Evolutionary conservation across 106 monocot genomes (phyloP).

Genomic region (Apostasia shenzhenica): DNA sequence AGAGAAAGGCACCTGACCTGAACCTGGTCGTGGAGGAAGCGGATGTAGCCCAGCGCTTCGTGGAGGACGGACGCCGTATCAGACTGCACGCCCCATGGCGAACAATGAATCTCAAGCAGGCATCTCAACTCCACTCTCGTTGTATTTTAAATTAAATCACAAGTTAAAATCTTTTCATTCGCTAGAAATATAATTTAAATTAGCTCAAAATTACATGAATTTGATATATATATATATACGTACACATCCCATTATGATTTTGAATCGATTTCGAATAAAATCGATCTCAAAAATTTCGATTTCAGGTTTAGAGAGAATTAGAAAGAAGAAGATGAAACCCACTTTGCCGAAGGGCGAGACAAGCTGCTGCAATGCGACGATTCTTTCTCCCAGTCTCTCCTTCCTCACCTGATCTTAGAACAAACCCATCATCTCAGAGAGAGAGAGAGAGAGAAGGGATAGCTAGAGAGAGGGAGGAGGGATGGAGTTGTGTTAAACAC

Average conservation of each 20-base stretch:
- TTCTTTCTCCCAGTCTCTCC: constrained; percentile 27
- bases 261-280: neutral
- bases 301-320: neutral
- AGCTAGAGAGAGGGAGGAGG: neutral
- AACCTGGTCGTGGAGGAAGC: constrained; percentile 78
- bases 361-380: constrained; percentile 22
- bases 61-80: constrained; percentile 78
- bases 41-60: constrained; percentile 76
- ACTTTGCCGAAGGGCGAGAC: constrained; percentile 30
- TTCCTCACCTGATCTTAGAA: constrained; percentile 16
- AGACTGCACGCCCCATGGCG: constrained; percentile 35
- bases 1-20: constrained; percentile 50
- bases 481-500: neutral
- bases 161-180: too few relatives aligned
- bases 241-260: neutral
- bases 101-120: constrained; percentile 11
- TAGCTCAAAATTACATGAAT: too few relatives aligned
- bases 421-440: neutral
- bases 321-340: neutral
- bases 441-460: neutral
- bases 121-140: too few relatives aligned
- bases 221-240: too few relatives aligned
- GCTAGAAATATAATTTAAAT: too few relatives aligned
- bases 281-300: neutral
- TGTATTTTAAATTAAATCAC: too few relatives aligned